A percentile compares a stretch with the other conserved stretches of the same genome.
Conservation (phyloP, 345 rosid species). For the Citrus unshiu region DNA sequence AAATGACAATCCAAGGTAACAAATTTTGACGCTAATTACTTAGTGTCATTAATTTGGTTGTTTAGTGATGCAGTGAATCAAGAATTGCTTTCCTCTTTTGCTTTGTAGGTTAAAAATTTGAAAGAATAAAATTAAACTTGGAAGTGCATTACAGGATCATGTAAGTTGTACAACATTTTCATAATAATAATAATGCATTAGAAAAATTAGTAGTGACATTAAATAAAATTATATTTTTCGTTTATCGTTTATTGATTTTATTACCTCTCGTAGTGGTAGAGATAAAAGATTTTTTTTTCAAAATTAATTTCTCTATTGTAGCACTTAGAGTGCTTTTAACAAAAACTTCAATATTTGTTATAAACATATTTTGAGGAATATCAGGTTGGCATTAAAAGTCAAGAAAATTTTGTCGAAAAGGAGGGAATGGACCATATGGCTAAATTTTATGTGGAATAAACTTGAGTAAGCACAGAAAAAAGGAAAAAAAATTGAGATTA, state of each 20-base stretch:
- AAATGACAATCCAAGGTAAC: constrained; percentile 3
- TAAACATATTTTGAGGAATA: background rate
- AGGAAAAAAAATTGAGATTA: background rate
- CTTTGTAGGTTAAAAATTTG: too few species aligned
- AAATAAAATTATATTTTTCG: too few species aligned
- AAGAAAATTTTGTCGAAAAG: background rate
- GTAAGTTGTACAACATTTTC: too few species aligned
- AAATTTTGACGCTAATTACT: background rate
- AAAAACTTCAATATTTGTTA: background rate
- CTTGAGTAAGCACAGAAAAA: background rate
- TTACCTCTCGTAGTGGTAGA: too few species aligned
- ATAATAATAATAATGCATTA: too few species aligned
- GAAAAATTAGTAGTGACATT: too few species aligned
- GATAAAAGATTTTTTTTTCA: too few species aligned
- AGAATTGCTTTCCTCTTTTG: too few species aligned
- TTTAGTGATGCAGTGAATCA: background rate
- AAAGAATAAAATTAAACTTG: too few species aligned
- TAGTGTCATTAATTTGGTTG: background rate
- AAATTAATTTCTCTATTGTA: background rate
- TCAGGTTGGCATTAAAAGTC: too few species aligned
- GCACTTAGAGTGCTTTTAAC: background rate
- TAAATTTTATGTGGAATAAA: constrained; percentile 4
- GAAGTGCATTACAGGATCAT: too few species aligned
- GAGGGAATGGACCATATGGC: background rate
- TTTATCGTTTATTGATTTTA: too few species aligned